Evolutionary conservation across 2,329 filamentous ascomycete species (phyloP), one percentile per base, ranked within the genome.

Genomic region (Aureobasidium vineae): DNA sequence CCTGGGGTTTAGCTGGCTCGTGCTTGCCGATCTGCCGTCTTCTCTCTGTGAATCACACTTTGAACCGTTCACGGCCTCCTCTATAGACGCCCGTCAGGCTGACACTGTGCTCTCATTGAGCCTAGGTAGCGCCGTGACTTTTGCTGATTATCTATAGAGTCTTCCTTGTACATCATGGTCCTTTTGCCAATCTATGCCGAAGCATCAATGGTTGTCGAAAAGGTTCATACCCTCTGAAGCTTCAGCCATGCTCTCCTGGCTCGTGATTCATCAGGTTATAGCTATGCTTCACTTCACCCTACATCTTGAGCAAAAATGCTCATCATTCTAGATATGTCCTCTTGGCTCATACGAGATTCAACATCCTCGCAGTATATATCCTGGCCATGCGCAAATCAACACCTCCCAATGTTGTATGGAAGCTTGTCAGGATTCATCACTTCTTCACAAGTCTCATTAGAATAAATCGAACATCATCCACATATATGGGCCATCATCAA

Each of bases 11-110:
- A 28, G 16, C 23, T 47, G 59, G 43, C 45, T 36, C 23, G 59
- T 63, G 59, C 59, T 50, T 28, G 59, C 33, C 45, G 43, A 49
- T 63, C 57, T 60, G 41, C 57, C 57, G 57, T 19, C 41, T 21
- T 45, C 56, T 26, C 11, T 43, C 41, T 19, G 10, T 49, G 16
- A 19, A 38, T 33, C 2, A 63, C 45, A 49, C 21, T 16, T 28
- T 6, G 15, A 28, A 47, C 40, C 36, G 33, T 33, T 15, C 26
- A 31, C 16, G 6, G 21, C 13, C 41, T 43, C 21, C 8, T 23
- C 10, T 33, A 5, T 43, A n/a, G 33, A 26, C 15, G 28, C 31
- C 15, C 38, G 31, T 49, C 31, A 38, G 26, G 57, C 45, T 2
- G 43, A 40, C 31, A 21, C 1, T 21, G 5, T 33, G 1, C 6